Conservation (phyloP, 78 protist species). For the Protostelium mycophagum region DNA sequence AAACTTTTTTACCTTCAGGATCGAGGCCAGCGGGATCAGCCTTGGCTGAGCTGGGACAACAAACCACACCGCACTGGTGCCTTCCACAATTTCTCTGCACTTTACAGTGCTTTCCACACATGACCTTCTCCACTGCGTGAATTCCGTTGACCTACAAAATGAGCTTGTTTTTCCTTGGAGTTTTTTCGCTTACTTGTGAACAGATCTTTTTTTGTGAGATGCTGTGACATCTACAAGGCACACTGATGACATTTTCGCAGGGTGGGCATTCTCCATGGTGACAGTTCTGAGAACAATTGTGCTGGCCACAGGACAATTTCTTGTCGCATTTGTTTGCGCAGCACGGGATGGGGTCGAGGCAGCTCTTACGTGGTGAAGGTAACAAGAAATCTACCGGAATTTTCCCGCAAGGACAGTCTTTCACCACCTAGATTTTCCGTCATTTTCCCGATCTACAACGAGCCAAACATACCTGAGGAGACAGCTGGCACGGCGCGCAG, state of each 20-base stretch:
- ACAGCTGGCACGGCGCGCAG: conserved; percentile 5
- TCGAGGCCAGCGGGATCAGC: conserved; percentile 1
- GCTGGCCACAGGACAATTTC: conserved; percentile 36
- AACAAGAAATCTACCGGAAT: not conserved
- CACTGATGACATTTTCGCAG: conserved; percentile 28
- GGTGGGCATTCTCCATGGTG: conserved; percentile 52
- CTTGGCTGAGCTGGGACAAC: conserved; percentile 46
- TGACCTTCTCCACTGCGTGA: not conserved
- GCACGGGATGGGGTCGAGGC: conserved; percentile 48
- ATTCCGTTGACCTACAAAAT: not conserved
- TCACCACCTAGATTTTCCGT: not conserved
- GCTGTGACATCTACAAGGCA: conserved; percentile 43
- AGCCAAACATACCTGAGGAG: not conserved
- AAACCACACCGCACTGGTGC: conserved; percentile 57
- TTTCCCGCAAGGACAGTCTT: not conserved
- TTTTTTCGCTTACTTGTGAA: not conserved
- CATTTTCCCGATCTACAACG: not conserved
- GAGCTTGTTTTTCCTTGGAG: not conserved
- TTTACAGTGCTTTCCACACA: conserved; percentile 33
- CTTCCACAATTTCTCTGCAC: conserved; percentile 34
- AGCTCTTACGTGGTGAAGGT: not conserved
- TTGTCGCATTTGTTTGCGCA: conserved; percentile 36
- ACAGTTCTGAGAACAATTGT: conserved; percentile 38
- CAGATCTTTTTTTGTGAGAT: conserved; percentile 15
- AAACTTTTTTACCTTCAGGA: conserved; percentile 17